These are phyloP conservation scores for Kwoniella pini DNA, from an alignment of 768 basidiomycete species.

Conservation along the genomic window DNA sequence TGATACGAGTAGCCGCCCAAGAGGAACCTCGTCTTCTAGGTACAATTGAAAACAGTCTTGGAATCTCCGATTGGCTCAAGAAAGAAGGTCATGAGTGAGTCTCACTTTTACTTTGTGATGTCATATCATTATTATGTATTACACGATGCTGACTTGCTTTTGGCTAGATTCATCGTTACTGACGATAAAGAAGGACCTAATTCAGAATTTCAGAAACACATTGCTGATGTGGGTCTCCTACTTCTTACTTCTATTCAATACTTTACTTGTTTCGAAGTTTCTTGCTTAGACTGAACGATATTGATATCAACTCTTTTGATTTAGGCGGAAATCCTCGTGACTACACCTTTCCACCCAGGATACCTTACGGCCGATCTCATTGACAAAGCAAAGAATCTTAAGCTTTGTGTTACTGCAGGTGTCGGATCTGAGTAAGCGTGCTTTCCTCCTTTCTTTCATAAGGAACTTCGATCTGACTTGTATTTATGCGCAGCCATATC, in stretches of 20 bases:
- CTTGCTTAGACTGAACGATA: not conserved
- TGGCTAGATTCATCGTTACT: conserved; percentile 62
- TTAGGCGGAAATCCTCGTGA: conserved; percentile 44
- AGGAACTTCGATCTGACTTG: not conserved
- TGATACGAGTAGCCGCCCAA: conserved; percentile 37
- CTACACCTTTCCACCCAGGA: conserved; percentile 54
- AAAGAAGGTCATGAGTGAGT: conserved; percentile 68
- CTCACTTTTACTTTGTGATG: not conserved
- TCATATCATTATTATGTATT: not conserved
- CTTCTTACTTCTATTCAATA: not conserved
- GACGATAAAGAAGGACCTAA: conserved; percentile 80
- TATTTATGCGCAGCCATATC: conserved; percentile 45
- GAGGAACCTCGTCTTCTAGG: conserved; percentile 53
- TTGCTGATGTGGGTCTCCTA: conserved; percentile 65
- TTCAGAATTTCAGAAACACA: conserved; percentile 78
- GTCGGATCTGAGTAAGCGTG: conserved; percentile 78
- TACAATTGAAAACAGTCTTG: conserved; percentile 63
- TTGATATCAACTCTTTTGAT: too few relatives aligned
- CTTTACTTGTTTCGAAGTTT: not conserved
- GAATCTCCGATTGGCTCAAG: conserved; percentile 68
- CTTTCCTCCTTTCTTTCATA: not conserved
- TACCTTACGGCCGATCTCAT: conserved; percentile 53
- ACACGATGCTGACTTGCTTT: not conserved
- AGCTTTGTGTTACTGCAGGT: conserved; percentile 85
- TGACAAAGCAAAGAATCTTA: conserved; percentile 78